These are phyloP conservation scores for Osmanthus fragrans DNA, from an alignment of 257 asterid genomes.

Conservation along the genomic window DNA sequence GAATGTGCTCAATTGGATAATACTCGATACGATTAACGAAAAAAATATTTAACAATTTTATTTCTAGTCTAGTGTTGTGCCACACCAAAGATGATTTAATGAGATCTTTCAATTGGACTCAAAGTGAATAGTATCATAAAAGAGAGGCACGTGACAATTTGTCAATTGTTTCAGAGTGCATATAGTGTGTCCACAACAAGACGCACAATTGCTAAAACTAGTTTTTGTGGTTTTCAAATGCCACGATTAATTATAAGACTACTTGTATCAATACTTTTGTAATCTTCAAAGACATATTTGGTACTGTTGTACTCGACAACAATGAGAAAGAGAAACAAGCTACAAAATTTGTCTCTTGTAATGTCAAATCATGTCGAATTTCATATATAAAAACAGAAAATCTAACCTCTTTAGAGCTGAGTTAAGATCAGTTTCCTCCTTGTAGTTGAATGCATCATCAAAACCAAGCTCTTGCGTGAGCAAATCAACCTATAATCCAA, in stretches of 20 bases:
- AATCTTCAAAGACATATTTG: background rate
- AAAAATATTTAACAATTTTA: no score
- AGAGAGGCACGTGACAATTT: background rate
- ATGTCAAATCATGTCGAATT: background rate
- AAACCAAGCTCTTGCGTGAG: conserved; percentile 44
- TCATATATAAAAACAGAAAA: background rate
- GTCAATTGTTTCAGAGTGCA: background rate
- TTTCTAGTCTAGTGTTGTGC: no score
- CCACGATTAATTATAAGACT: no score
- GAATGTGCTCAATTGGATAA: no score
- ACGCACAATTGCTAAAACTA: background rate
- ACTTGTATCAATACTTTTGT: no score
- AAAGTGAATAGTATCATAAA: no score
- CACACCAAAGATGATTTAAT: no score
- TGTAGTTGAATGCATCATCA: conserved; percentile 56
- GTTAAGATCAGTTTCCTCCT: conserved; percentile 46
- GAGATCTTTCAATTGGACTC: background rate
- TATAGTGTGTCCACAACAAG: no score
- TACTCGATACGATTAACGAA: no score
- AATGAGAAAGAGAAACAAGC: background rate
- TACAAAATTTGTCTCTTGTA: background rate
- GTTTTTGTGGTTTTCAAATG: background rate
- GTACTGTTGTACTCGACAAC: background rate
- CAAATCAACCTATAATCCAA: conserved; percentile 32
- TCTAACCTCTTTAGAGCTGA: conserved; percentile 38